phyloP scores from a whole-genome alignment of 345 rosid species.

The Carallia pectinifolia region DNA sequence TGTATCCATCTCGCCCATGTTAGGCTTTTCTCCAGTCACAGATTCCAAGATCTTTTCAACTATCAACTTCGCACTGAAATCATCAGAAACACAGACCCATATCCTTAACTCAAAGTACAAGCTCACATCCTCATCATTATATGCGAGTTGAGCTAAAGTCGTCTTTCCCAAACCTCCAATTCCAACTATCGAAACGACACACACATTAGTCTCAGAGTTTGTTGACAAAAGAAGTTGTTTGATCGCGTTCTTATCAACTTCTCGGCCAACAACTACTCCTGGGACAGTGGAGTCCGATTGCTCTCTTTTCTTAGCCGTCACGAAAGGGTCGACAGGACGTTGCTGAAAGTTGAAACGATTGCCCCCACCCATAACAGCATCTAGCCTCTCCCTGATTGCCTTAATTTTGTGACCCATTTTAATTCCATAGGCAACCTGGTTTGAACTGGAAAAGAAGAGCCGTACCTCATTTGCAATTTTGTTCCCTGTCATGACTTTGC shows the following conservation, averaged over 20 bases:
- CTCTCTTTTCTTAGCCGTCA: not conserved
- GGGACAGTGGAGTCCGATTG: constrained; percentile 5
- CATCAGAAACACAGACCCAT: constrained; percentile 4
- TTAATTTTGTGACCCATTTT: constrained; percentile 5
- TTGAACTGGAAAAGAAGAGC: constrained; percentile 2
- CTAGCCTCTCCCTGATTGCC: constrained; percentile 17
- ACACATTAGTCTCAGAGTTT: not conserved
- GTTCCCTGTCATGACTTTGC: not conserved
- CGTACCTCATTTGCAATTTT: not conserved
- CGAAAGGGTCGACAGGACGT: not conserved
- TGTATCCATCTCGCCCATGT: constrained; percentile 2
- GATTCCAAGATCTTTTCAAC: constrained; percentile 20
- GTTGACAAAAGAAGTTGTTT: not conserved
- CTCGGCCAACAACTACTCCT: constrained; percentile 14
- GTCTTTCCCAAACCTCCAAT: constrained; percentile 31
- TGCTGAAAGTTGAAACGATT: not conserved
- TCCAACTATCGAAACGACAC: constrained; percentile 26
- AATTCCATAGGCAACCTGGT: not conserved
- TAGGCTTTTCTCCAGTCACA: not conserved
- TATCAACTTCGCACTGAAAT: constrained; percentile 9
- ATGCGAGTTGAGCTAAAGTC: constrained; percentile 17
- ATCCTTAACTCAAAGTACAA: constrained; percentile 10
- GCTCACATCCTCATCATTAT: constrained; percentile 17
- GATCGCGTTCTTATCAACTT: constrained; percentile 11
- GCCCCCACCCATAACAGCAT: constrained; percentile 1